Percentiles rank a stretch among this genome's conserved stretches.
Evolutionary conservation across 352 stramenopile genomes (phyloP).

Genomic region (Globisporangium rhizosaccharum): DNA sequence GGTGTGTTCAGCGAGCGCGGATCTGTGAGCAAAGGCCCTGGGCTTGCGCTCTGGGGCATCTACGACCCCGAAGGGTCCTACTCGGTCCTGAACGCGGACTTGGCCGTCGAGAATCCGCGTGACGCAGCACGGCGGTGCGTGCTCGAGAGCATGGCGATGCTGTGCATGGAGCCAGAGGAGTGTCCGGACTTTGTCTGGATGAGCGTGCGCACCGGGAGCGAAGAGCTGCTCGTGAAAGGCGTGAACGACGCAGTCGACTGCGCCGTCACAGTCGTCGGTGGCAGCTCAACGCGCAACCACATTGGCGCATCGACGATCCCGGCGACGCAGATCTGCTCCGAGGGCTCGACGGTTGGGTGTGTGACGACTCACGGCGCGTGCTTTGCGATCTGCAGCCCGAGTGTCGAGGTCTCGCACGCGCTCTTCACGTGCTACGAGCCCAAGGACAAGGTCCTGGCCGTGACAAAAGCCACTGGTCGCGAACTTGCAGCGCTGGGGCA

Average conservation of each 20-base stretch:
- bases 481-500: conserved; percentile 60
- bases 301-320: conserved; percentile 15
- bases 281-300: conserved; percentile 33
- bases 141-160: conserved; percentile 58
- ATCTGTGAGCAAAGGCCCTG: conserved; percentile 29
- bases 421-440: conserved; percentile 83
- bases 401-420: conserved; percentile 69
- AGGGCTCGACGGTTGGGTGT: conserved; percentile 49
- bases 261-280: conserved; percentile 57
- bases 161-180: conserved; percentile 70
- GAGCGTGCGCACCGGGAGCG: conserved; percentile 42
- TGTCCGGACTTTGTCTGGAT: conserved; percentile 81
- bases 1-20: conserved; percentile 51
- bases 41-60: conserved; percentile 73
- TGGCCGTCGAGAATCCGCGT: conserved; percentile 50
- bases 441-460: conserved; percentile 59
- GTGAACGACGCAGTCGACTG: conserved; percentile 77
- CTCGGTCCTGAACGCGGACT: conserved; percentile 65
- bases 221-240: conserved; percentile 58
- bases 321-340: conserved; percentile 72
- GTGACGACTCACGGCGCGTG: conserved; percentile 66
- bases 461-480: conserved; percentile 57
- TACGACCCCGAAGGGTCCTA: conserved; percentile 80
- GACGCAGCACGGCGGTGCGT: conserved; percentile 59
- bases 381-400: conserved; percentile 76